Evolutionary conservation across 139 green algal species (phyloP), one percentile per base, ranked within the genome.

Genomic region (Ostreobium quekettii): DNA sequence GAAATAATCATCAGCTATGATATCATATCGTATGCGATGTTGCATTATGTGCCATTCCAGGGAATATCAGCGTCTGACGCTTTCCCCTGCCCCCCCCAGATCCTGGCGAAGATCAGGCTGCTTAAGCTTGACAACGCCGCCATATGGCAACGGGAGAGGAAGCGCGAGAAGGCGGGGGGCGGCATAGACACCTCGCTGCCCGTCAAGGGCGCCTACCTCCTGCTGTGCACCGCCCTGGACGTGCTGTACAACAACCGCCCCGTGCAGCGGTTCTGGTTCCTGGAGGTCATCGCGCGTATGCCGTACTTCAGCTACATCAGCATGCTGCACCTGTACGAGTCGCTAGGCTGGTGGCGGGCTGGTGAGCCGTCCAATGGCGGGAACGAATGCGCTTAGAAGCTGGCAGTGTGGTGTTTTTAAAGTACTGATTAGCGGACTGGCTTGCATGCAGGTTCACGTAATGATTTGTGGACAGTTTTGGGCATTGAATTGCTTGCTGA

Each of bases 271-370:
- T 88, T 88, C 74, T 98, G 92, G 92, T 89, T 98, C 62, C 73
- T 97, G 49, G 93, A 97, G 78, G 88, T 77, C 0, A 85, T 95
- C 31, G 78, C 93, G 0, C 82, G 93, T 60, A 97, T 97, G 85
- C 93, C 92, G 0, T 98, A 98, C 83, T 97, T 97, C 76, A 86
- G 80, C 56, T 97, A 92, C 78, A 94, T 96, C 76, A 90, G 82
- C 53, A 91, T 95, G 81, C 83, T 97, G 74, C 92, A 97, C 78
- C 71, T 97, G 28, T 95, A 95, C 70, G 89, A 95, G 80, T 80
- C 70, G n/a, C 74, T 96, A 11, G 89, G 89, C 71, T 92, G 87
- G 89, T 96, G 87, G 88, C 76, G 88, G 4, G 84, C 83, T 19
- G 76, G 79, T 4, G 64, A 35, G 42, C 70, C 37, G 15, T n/a